phyloP scores from a whole-genome alignment of 129 eudicot species.

The Cynara cardunculus region DNA sequence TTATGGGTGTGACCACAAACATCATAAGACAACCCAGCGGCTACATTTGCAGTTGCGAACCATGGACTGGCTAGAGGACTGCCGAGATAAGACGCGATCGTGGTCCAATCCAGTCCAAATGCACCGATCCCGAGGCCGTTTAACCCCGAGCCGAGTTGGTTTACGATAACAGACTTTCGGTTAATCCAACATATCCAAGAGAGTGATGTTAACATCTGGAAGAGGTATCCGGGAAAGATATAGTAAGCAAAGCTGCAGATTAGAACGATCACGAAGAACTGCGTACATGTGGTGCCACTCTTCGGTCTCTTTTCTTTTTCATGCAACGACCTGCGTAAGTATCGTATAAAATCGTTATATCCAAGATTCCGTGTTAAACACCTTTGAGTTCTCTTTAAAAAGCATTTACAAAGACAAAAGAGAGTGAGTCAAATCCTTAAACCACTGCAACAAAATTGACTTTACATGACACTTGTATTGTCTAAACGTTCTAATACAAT shows the following conservation, averaged over 20 bases:
- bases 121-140: constrained; percentile 66
- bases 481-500: too few species aligned
- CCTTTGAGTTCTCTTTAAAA: too few species aligned
- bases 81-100: constrained; percentile 61
- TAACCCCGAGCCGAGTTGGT: constrained; percentile 65
- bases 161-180: constrained; percentile 39
- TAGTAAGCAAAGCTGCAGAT: constrained; percentile 47
- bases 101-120: constrained; percentile 61
- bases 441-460: too few species aligned
- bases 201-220: constrained; percentile 39
- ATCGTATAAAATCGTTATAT: not conserved
- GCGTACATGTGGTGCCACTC: constrained; percentile 43
- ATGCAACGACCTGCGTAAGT: constrained; percentile 51
- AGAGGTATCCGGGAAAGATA: constrained; percentile 51
- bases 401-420: too few species aligned
- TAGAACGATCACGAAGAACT: constrained; percentile 47
- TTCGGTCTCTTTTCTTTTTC: constrained; percentile 50
- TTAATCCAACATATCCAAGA: constrained; percentile 70
- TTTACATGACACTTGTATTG: too few species aligned
- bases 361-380: too few species aligned
- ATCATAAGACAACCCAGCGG: constrained; percentile 49
- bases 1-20: constrained; percentile 47
- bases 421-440: too few species aligned
- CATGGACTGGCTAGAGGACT: constrained; percentile 73
- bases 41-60: constrained; percentile 51